Conservation (phyloP, 345 rosid species). For the Gossypium sturtianum region DNA sequence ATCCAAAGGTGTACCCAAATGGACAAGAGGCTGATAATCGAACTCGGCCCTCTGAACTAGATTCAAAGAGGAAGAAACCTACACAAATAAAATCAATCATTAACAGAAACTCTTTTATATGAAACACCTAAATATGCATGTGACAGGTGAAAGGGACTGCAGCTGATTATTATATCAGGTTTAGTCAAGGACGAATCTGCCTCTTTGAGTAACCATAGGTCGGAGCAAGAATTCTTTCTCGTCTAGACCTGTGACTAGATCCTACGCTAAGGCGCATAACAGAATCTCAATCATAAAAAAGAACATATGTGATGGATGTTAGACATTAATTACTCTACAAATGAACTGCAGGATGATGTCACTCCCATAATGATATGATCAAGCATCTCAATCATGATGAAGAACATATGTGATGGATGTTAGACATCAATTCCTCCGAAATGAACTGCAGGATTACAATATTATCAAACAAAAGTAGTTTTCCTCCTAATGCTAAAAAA, state of each 20-base stretch:
- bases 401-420: background rate
- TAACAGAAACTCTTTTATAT: background rate
- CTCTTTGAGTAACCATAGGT: too few relatives aligned
- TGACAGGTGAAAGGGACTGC: background rate
- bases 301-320: background rate
- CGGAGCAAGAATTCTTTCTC: too few relatives aligned
- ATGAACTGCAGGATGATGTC: background rate
- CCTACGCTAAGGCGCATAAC: too few relatives aligned
- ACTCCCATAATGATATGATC: background rate
- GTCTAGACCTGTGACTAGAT: too few relatives aligned
- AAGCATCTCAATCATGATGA: background rate
- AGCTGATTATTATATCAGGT: background rate
- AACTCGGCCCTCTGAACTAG: slow-evolving; percentile 25
- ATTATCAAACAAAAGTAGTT: background rate
- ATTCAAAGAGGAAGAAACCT: slow-evolving; percentile 16
- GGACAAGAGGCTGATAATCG: slow-evolving; percentile 21
- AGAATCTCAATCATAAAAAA: background rate
- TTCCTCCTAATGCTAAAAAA: background rate
- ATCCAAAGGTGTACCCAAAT: slow-evolving; percentile 19
- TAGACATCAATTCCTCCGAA: background rate
- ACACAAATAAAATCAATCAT: background rate
- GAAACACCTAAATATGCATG: background rate
- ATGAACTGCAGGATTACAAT: background rate
- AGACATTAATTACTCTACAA: background rate
- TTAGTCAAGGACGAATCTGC: too few relatives aligned